A percentile compares a stretch with the other conserved stretches of the same genome.
Evolutionary conservation across 2,329 filamentous ascomycete genomes (phyloP).

Genomic region (Penicillium sp.): DNA sequence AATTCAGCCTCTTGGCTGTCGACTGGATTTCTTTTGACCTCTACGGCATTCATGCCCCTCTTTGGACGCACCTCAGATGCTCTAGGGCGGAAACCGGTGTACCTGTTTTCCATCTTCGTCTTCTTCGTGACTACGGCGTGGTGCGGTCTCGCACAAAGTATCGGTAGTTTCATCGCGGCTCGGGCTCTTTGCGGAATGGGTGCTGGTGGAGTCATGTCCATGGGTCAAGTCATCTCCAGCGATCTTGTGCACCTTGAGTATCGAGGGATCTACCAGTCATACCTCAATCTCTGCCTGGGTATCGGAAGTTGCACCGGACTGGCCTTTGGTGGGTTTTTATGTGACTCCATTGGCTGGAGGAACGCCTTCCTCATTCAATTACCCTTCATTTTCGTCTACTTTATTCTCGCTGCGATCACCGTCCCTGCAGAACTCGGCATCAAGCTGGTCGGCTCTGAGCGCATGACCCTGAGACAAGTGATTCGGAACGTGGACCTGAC

Average conservation of each 20-base stretch:
- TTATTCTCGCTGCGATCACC: constrained; percentile 40
- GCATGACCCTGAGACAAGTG: constrained; percentile 37
- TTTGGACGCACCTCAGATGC: constrained; percentile 70
- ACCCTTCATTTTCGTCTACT: constrained; percentile 42
- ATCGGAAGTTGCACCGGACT: constrained; percentile 35
- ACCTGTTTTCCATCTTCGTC: constrained; percentile 55
- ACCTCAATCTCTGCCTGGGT: constrained; percentile 36
- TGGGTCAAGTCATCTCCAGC: constrained; percentile 55
- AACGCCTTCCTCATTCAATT: constrained; percentile 46
- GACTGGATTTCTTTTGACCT: constrained; percentile 70
- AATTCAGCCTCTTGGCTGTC: constrained; percentile 79
- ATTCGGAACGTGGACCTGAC: constrained; percentile 46
- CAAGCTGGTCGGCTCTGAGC: constrained; percentile 37
- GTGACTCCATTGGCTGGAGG: constrained; percentile 38
- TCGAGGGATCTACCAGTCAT: constrained; percentile 39
- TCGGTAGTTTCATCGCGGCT: constrained; percentile 65
- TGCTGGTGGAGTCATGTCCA: constrained; percentile 65
- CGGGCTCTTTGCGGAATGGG: constrained; percentile 66
- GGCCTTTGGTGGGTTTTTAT: constrained; percentile 36
- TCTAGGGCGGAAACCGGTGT: constrained; percentile 62
- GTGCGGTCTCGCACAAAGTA: constrained; percentile 64
- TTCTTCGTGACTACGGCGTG: constrained; percentile 62
- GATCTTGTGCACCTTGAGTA: constrained; percentile 70
- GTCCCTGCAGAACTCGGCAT: constrained; percentile 43
- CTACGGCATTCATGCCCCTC: constrained; percentile 68